A percentile compares a stretch with the other conserved stretches of the same genome.
Evolutionary conservation across 2,329 filamentous ascomycete species (phyloP).

Genomic region (Arachnomyces sp.): DNA sequence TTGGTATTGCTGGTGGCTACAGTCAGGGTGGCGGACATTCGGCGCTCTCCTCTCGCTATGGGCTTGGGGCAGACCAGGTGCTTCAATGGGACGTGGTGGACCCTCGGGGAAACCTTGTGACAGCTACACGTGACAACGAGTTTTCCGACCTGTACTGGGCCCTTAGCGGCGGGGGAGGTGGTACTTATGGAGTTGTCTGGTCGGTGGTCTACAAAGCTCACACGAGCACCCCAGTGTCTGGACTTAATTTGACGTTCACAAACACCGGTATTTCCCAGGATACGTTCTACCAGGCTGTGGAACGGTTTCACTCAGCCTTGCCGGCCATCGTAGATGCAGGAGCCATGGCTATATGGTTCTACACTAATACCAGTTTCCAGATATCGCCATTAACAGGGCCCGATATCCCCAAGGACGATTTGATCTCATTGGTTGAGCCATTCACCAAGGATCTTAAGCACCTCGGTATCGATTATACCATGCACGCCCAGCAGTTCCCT

Average conservation of each 20-base stretch:
- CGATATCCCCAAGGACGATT: slow-evolving; percentile 36
- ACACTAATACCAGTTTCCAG: slow-evolving; percentile 44
- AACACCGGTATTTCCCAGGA: slow-evolving; percentile 29
- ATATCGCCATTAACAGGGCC: slow-evolving; percentile 44
- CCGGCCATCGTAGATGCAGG: slow-evolving; percentile 46
- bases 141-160: slow-evolving; percentile 56
- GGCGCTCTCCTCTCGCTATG: slow-evolving; percentile 42
- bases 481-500: slow-evolving; percentile 21
- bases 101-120: slow-evolving; percentile 42
- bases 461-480: slow-evolving; percentile 26
- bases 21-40: slow-evolving; percentile 55
- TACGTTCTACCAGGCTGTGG: slow-evolving; percentile 44
- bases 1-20: slow-evolving; percentile 55
- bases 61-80: slow-evolving; percentile 54
- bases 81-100: slow-evolving; percentile 52
- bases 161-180: slow-evolving; percentile 51
- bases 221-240: slow-evolving; percentile 36
- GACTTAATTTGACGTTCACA: slow-evolving; percentile 39
- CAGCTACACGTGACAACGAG: slow-evolving; percentile 42
- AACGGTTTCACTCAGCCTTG: slow-evolving; percentile 41
- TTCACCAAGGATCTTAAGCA: slow-evolving; percentile 35
- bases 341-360: slow-evolving; percentile 43
- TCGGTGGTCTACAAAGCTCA: slow-evolving; percentile 50
- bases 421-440: slow-evolving; percentile 41
- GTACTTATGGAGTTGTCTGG: slow-evolving; percentile 52